A percentile compares a stretch with the other conserved stretches of the same genome.
Evolutionary conservation across 441 rosid species (phyloP).

Genomic region (Arabidopsis hybrid): DNA sequence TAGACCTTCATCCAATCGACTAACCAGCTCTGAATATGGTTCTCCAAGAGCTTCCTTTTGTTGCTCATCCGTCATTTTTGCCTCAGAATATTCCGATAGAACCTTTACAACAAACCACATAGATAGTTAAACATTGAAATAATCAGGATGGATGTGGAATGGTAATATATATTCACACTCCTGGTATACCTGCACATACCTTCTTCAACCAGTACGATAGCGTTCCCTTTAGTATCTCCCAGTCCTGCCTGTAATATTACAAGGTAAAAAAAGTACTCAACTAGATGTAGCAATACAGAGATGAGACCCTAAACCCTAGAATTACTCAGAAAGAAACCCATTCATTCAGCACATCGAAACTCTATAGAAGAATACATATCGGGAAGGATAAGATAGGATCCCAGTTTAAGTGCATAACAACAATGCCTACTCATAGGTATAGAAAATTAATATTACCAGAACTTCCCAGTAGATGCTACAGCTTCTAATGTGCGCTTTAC

Average conservation of each 20-base stretch:
- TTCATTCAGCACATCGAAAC: background rate
- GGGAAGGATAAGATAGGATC: background rate
- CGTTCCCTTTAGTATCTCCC: constrained; percentile 79
- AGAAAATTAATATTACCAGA: constrained; percentile 52
- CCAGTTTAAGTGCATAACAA: background rate
- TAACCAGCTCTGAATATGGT: constrained; percentile 62
- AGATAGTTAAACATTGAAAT: constrained; percentile 32
- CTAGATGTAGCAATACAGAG: constrained; percentile 1
- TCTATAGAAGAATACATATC: constrained; percentile 1
- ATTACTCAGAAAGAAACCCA: constrained; percentile 18
- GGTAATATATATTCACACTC: constrained; percentile 27
- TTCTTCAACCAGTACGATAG: constrained; percentile 87
- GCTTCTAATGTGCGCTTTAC: constrained; percentile 60
- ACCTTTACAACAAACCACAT: constrained; percentile 58
- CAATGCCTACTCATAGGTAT: background rate
- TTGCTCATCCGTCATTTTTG: constrained; percentile 62
- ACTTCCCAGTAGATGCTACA: constrained; percentile 78
- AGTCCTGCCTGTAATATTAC: constrained; percentile 68
- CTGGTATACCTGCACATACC: constrained; percentile 88
- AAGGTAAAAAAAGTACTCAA: constrained; percentile 18
- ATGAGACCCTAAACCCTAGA: constrained; percentile 12
- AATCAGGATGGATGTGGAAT: constrained; percentile 21
- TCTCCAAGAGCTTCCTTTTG: constrained; percentile 74
- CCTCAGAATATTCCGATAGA: constrained; percentile 86
- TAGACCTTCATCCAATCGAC: constrained; percentile 80